A percentile compares a stretch with the other conserved stretches of the same genome.
Conservation (phyloP, 1,284 basidiomycete genomes). For the Ustilago trichophora region DNA sequence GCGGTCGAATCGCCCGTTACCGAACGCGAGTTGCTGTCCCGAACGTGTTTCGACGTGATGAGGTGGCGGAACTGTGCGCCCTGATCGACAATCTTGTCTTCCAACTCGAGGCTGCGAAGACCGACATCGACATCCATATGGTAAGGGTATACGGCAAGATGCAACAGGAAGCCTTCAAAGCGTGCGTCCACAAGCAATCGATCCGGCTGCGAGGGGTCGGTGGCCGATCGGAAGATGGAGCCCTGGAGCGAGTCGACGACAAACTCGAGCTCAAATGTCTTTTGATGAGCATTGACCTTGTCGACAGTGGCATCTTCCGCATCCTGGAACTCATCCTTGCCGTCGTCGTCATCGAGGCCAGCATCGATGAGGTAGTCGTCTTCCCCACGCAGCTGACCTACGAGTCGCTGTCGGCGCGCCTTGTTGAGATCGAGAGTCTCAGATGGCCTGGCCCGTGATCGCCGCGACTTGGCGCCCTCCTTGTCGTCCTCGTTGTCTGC, state of each 20-base stretch:
- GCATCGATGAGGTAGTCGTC: conserved; percentile 58
- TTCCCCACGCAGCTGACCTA: conserved; percentile 56
- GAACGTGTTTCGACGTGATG: conserved; percentile 75
- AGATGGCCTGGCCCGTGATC: conserved; percentile 19
- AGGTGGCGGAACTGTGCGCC: conserved; percentile 72
- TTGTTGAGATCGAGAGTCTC: conserved; percentile 55
- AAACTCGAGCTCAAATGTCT: conserved; percentile 87
- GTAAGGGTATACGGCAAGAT: conserved; percentile 57
- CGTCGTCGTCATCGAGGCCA: conserved; percentile 53
- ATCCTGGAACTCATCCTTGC: conserved; percentile 56
- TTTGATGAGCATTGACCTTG: conserved; percentile 74
- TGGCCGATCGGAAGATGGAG: conserved; percentile 77
- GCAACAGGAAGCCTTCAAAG: conserved; percentile 76
- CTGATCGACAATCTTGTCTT: conserved; percentile 74
- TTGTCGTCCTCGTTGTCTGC: conserved; percentile 14
- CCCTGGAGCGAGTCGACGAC: conserved; percentile 87
- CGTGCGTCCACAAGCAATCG: conserved; percentile 80
- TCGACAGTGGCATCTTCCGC: conserved; percentile 60
- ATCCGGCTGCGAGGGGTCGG: conserved; percentile 72
- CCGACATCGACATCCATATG: conserved; percentile 89
- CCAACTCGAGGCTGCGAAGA: conserved; percentile 74
- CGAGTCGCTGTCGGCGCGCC: conserved; percentile 50
- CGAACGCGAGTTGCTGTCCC: conserved; percentile 53
- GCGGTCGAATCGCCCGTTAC: conserved; percentile 28
- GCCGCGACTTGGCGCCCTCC: conserved; percentile 12